Evolutionary conservation across 208 protist genomes (phyloP).

Genomic region (Herpetomonas samuelpessoai): DNA sequence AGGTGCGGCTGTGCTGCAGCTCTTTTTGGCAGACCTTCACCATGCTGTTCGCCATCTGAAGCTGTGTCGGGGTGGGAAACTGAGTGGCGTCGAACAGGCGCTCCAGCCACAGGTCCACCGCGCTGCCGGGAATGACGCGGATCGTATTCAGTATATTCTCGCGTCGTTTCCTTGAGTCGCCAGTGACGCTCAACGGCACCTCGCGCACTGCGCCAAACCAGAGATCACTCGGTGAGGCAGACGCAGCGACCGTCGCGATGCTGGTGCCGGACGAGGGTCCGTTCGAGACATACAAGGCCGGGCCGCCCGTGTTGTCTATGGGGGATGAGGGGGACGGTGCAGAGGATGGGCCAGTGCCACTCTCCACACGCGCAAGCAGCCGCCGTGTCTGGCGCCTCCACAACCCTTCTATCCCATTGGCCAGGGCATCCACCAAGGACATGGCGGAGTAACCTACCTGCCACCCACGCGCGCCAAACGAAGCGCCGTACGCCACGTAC

Average conservation of each 20-base stretch:
- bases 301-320: no score
- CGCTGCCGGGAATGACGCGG: constrained; percentile 29
- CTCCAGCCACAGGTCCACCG: constrained; percentile 79
- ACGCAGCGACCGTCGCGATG: background rate
- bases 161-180: constrained; percentile 33
- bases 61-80: constrained; percentile 56
- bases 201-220: constrained; percentile 74
- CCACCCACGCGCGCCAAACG: constrained; percentile 61
- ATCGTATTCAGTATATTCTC: constrained; percentile 41
- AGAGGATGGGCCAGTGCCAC: background rate
- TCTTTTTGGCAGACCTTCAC: constrained; percentile 69
- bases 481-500: constrained; percentile 57
- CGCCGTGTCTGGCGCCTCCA: constrained; percentile 46
- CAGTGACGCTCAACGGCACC: constrained; percentile 41
- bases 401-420: constrained; percentile 77
- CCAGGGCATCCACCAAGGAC: constrained; percentile 72
- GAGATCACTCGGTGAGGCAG: constrained; percentile 32
- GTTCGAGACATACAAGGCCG: no score
- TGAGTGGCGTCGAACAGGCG: constrained; percentile 76
- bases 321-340: background rate
- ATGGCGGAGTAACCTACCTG: constrained; percentile 62
- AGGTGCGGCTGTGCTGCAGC: constrained; percentile 64
- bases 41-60: constrained; percentile 76
- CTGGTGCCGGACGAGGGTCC: background rate
- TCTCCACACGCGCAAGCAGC: background rate